These are phyloP conservation scores for Carnegiea gigantea DNA, from an alignment of 179 eudicot genomes.

Conservation along the genomic window DNA sequence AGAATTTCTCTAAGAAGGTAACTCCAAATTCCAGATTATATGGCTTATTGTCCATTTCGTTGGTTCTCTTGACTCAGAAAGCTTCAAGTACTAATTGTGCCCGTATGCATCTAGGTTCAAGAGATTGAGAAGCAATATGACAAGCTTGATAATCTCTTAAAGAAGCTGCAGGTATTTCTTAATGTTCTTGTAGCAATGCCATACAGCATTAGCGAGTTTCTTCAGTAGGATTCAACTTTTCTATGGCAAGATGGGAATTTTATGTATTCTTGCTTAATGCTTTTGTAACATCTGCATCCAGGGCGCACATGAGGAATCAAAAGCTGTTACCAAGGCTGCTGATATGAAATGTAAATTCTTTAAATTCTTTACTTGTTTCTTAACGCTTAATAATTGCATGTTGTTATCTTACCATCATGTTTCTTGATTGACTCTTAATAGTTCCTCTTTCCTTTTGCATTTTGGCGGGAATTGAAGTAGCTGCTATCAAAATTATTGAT, in stretches of 20 bases:
- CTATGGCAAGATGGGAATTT: background rate
- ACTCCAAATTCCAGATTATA: background rate
- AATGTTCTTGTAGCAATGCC: background rate
- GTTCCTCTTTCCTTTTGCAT: background rate
- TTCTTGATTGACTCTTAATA: background rate
- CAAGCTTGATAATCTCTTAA: slow-evolving; percentile 63
- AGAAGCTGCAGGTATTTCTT: slow-evolving; percentile 73
- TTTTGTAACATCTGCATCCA: slow-evolving; percentile 25
- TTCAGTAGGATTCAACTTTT: background rate
- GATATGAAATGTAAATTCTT: slow-evolving; percentile 79
- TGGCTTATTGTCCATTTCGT: background rate
- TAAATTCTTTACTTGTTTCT: background rate
- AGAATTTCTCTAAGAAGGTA: slow-evolving; percentile 74
- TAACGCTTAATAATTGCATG: background rate
- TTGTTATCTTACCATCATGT: background rate
- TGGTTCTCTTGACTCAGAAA: background rate
- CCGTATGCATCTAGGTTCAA: slow-evolving; percentile 59
- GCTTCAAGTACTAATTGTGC: background rate
- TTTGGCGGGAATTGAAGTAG: background rate
- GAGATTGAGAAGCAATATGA: slow-evolving; percentile 85
- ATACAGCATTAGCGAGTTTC: background rate
- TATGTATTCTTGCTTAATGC: slow-evolving; percentile 6
- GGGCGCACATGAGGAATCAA: slow-evolving; percentile 96
- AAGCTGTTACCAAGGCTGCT: slow-evolving; percentile 83
- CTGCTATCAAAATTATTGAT: background rate